Evolutionary conservation across 75 land plant genomes (phyloP), one percentile per base, ranked within the genome.

Genomic region (Picea glauca): DNA sequence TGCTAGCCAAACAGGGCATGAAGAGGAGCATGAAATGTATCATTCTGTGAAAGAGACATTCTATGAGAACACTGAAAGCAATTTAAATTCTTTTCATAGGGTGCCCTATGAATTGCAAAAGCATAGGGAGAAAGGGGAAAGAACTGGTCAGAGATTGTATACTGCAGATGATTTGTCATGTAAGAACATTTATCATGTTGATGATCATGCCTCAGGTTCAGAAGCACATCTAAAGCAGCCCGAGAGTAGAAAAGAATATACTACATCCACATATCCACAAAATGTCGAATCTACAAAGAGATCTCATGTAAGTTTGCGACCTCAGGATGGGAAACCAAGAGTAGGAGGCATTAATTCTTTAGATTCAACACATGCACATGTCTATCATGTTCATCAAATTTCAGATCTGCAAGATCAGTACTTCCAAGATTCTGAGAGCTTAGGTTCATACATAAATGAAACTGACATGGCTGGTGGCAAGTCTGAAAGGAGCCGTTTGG

Each of bases 401-500:
- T 46, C 73, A 18, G 50, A 20, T 21, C 17, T 70, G 50, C 73
- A 70, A 46, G 46, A 43, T n/a, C 5, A 40, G 7, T 5, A 7
- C n/a, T 70, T 18, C 50, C 46, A 0, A 70, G 43, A 20, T 2
- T 8, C 3, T 38, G 73, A 70, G 26, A 70, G 73, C 23, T 70
- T 43, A 3, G 73, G 73, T n/a, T 38, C n/a, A 46, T 70, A 6
- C 23, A 43, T 70, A n/a, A 20, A 70, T 70, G 23, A 70, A 70
- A 70, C 50, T 11, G 9, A 70, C 54, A 70, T 40, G n/a, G 43
- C 73, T 70, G 56, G 12, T 43, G 43, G 73, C 73, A 40, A 70
- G 43, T 43, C 21, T 70, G 73, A 70, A 70, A 70, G 73, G 50
- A 70, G 54, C 23, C 26, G 43, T 38, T 70, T 70, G 43, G 73